phyloP scores from a whole-genome alignment of 352 stramenopile genomes.

The Thraustochytrium striatum region DNA sequence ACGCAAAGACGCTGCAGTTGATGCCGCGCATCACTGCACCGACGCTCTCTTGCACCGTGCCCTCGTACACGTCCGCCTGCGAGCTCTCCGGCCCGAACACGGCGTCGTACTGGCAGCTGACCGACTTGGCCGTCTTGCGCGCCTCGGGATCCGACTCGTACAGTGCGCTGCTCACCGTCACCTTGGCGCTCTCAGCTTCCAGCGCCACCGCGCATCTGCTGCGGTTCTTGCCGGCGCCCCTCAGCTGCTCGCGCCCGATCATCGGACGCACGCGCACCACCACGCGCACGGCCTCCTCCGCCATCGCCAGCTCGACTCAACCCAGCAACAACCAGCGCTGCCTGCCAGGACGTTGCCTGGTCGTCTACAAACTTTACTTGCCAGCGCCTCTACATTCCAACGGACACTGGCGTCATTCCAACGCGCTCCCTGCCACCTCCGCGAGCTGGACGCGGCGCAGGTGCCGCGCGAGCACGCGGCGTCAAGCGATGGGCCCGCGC shows the following conservation, averaged over 20 bases:
- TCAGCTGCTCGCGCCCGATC: constrained; percentile 66
- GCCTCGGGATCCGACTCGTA: constrained; percentile 56
- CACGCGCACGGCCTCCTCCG: constrained; percentile 68
- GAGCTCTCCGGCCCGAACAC: constrained; percentile 64
- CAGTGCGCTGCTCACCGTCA: constrained; percentile 47
- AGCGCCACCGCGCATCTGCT: neutral
- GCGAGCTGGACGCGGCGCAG: no score
- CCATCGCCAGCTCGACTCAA: no score
- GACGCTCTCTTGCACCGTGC: constrained; percentile 62
- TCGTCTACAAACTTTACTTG: no score
- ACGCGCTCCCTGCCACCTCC: no score
- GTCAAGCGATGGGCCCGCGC: no score
- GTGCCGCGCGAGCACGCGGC: no score
- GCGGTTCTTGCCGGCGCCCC: constrained; percentile 46
- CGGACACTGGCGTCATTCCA: no score
- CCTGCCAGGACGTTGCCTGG: no score
- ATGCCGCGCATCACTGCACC: constrained; percentile 68
- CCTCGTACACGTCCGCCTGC: constrained; percentile 69
- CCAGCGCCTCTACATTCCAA: no score
- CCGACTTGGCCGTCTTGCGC: constrained; percentile 60
- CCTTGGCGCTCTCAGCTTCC: neutral
- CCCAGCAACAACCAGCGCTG: no score
- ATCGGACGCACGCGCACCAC: constrained; percentile 69
- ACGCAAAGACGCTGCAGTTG: constrained; percentile 84
- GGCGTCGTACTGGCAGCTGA: constrained; percentile 58